Conservation (phyloP, 495 filamentous ascomycete species). For the Aspergillus kassunensis region DNA sequence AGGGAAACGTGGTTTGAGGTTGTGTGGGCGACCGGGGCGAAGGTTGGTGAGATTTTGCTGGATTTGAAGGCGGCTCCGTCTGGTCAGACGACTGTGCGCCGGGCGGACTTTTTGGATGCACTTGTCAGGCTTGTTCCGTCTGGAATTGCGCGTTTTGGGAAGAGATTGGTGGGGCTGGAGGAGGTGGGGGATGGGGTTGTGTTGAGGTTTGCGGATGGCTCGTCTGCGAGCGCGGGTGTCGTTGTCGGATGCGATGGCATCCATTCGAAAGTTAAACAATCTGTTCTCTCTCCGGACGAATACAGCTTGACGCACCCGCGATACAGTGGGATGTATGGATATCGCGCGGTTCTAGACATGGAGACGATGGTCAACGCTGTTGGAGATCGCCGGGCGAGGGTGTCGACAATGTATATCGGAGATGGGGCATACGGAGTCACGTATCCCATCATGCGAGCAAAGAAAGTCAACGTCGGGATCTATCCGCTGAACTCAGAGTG, state of each 20-base stretch:
- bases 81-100: slow-evolving; percentile 38
- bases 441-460: slow-evolving; percentile 61
- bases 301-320: slow-evolving; percentile 24
- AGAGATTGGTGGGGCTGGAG: slow-evolving; percentile 22
- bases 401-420: slow-evolving; percentile 55
- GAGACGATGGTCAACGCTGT: slow-evolving; percentile 49
- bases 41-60: slow-evolving; percentile 26
- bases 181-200: slow-evolving; percentile 17
- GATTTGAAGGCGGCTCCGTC: slow-evolving; percentile 30
- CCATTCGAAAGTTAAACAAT: slow-evolving; percentile 43
- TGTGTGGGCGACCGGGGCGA: slow-evolving; percentile 16
- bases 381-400: slow-evolving; percentile 47
- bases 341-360: slow-evolving; percentile 59
- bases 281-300: slow-evolving; percentile 36
- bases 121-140: slow-evolving; percentile 52
- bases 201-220: slow-evolving; percentile 34
- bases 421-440: slow-evolving; percentile 57
- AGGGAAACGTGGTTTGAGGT: slow-evolving; percentile 9
- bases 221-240: slow-evolving; percentile 27
- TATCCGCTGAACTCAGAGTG: slow-evolving; percentile 44
- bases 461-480: slow-evolving; percentile 57
- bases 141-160: slow-evolving; percentile 34
- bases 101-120: slow-evolving; percentile 58
- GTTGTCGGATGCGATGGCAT: slow-evolving; percentile 61
- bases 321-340: slow-evolving; percentile 53